These are phyloP conservation scores for Fusarium austroafricanum DNA, from an alignment of 2,329 filamentous ascomycete species.

Conservation along the genomic window DNA sequence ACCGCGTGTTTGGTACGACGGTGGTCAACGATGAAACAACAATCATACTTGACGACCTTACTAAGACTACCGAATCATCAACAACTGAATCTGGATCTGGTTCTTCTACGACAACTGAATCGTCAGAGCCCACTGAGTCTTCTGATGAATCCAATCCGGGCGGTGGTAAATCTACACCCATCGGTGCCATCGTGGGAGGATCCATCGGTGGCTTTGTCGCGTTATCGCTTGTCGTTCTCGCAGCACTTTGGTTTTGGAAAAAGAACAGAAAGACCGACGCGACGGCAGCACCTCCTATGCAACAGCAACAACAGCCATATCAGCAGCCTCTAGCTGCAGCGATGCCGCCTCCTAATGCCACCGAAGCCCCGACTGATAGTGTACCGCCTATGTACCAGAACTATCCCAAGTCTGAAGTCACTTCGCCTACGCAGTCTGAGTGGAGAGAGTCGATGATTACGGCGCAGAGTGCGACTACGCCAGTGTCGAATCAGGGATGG, in stretches of 20 bases:
- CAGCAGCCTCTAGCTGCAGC: not conserved
- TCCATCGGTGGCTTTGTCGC: constrained; percentile 18
- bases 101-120: not conserved
- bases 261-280: constrained; percentile 2
- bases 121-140: not conserved
- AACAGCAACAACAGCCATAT: not conserved
- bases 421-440: constrained; percentile 15
- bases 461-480: constrained; percentile 3
- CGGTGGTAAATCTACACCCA: not conserved
- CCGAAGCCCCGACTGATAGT: not conserved
- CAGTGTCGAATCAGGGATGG: constrained; percentile 20
- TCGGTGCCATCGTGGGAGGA: constrained; percentile 31
- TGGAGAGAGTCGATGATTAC: constrained; percentile 20
- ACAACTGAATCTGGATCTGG: not conserved
- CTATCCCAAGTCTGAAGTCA: constrained; percentile 3
- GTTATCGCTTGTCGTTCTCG: constrained; percentile 12
- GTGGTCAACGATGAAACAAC: not conserved
- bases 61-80: not conserved
- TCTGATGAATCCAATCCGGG: not conserved
- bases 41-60: too few species aligned
- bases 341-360: not conserved
- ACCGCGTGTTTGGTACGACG: constrained; percentile 1
- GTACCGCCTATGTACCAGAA: constrained; percentile 10
- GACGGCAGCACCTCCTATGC: not conserved
- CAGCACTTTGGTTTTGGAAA: constrained; percentile 13